Evolutionary conservation across 2,329 filamentous ascomycete species (phyloP).

Genomic region (Dichotomopilus funicola): DNA sequence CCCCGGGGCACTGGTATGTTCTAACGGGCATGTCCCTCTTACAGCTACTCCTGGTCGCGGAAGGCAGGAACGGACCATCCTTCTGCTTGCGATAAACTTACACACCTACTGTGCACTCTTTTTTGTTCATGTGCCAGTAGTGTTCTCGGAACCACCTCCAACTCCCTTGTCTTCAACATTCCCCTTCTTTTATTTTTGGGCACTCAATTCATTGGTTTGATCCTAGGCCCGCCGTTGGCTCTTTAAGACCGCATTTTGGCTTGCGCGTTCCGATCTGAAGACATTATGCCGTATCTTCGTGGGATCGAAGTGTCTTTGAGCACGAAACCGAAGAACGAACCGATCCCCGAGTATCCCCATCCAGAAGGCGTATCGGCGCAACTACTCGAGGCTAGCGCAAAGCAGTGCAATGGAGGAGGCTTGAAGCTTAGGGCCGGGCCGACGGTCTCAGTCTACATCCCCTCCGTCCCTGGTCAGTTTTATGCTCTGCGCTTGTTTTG

Average conservation of each 20-base stretch:
- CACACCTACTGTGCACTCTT: no score
- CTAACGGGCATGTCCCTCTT: no score
- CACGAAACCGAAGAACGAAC: conserved; percentile 30
- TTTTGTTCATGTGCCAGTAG: no score
- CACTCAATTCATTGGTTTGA: not conserved
- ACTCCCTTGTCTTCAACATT: no score
- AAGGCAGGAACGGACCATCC: no score
- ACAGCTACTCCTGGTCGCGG: no score
- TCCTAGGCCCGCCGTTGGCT: no score
- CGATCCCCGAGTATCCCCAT: conserved; percentile 49
- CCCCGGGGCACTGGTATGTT: no score
- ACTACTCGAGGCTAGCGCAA: not conserved
- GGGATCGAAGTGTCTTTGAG: conserved; percentile 43
- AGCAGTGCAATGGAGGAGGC: not conserved
- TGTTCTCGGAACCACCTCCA: no score
- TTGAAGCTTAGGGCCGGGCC: conserved; percentile 31
- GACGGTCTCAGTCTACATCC: conserved; percentile 49
- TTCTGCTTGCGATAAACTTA: no score
- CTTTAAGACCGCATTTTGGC: not conserved
- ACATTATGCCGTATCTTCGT: conserved; percentile 42
- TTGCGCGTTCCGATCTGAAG: not conserved
- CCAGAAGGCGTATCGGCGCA: conserved; percentile 42
- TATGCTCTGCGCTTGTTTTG: no score
- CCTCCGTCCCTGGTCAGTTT: conserved; percentile 44
- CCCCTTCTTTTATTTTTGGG: no score